These are phyloP conservation scores for Dactylellina parvicollis DNA, from an alignment of 2,329 filamentous ascomycete species.

Conservation along the genomic window DNA sequence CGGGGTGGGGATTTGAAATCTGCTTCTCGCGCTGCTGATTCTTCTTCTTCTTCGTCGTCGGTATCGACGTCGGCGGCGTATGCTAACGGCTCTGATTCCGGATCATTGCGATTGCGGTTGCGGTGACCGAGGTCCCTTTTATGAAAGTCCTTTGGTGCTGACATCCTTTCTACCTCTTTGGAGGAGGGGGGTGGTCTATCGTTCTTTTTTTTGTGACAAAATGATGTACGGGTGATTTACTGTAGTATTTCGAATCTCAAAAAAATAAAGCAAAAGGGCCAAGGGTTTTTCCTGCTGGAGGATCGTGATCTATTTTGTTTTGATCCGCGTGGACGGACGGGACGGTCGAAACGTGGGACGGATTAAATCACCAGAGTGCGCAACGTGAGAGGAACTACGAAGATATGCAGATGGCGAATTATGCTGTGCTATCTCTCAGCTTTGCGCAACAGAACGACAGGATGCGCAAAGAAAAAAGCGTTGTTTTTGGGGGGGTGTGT, in stretches of 20 bases:
- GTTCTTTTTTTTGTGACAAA: too few relatives aligned
- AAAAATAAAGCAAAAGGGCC: too few relatives aligned
- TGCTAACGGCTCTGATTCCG: constrained; percentile 1
- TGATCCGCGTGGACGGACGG: background rate
- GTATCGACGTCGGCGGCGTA: background rate
- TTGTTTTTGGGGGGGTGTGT: too few relatives aligned
- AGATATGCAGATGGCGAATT: too few relatives aligned
- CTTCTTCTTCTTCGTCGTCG: background rate
- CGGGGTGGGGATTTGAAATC: background rate
- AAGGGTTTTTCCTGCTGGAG: background rate
- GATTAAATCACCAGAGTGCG: constrained; percentile 1
- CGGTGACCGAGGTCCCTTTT: constrained; percentile 3
- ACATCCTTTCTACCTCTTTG: background rate
- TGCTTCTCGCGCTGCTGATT: background rate
- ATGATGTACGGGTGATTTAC: too few relatives aligned
- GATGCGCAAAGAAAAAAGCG: too few relatives aligned
- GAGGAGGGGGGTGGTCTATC: too few relatives aligned
- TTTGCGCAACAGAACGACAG: too few relatives aligned
- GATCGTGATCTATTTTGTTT: background rate
- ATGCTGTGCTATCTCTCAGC: too few relatives aligned
- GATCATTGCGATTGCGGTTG: background rate
- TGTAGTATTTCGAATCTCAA: too few relatives aligned
- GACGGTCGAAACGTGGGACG: background rate
- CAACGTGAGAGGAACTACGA: constrained; percentile 17
- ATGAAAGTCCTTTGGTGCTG: background rate